Percentiles rank a stretch among this genome's conserved stretches.
phyloP scores from a whole-genome alignment of 1,139 yeast species.

The Wickerhamiella pararugosa region DNA sequence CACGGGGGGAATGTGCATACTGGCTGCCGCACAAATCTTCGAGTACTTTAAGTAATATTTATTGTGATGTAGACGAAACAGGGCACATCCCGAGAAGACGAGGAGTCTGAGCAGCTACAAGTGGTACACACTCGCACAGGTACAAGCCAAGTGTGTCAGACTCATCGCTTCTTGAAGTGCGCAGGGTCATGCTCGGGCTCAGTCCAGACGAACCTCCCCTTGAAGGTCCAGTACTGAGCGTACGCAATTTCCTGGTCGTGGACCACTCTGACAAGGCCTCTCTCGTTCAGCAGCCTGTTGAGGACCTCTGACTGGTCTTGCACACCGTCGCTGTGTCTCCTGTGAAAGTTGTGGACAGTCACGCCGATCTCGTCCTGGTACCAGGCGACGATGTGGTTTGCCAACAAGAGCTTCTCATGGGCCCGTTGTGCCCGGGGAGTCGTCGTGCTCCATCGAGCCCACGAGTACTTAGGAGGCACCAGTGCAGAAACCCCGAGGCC shows the following conservation, averaged over 20 bases:
- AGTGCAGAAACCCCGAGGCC: constrained; percentile 6
- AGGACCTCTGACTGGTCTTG: constrained; percentile 1
- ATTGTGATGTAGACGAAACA: not conserved
- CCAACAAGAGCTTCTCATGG: constrained; percentile 8
- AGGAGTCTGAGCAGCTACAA: too few relatives aligned
- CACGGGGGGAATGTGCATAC: constrained; percentile 20
- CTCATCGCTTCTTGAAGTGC: not conserved
- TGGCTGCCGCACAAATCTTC: constrained; percentile 17
- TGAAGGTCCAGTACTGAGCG: constrained; percentile 66
- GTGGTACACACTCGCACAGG: not conserved
- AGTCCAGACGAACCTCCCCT: constrained; percentile 65
- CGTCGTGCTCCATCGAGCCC: not conserved
- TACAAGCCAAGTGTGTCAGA: too few relatives aligned
- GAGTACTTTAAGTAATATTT: not conserved
- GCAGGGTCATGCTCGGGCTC: constrained; percentile 75
- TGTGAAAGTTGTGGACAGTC: constrained; percentile 12
- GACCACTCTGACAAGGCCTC: constrained; percentile 5
- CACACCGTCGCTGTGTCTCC: constrained; percentile 5
- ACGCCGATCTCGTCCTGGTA: constrained; percentile 10
- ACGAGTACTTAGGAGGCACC: not conserved
- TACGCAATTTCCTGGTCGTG: constrained; percentile 16
- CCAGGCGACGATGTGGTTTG: constrained; percentile 11
- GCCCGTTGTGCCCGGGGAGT: not conserved
- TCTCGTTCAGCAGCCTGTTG: not conserved
- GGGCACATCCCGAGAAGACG: too few relatives aligned